Evolutionary conservation across 257 asterid genomes (phyloP), one percentile per base, ranked within the genome.

Genomic region (Striga asiatica): DNA sequence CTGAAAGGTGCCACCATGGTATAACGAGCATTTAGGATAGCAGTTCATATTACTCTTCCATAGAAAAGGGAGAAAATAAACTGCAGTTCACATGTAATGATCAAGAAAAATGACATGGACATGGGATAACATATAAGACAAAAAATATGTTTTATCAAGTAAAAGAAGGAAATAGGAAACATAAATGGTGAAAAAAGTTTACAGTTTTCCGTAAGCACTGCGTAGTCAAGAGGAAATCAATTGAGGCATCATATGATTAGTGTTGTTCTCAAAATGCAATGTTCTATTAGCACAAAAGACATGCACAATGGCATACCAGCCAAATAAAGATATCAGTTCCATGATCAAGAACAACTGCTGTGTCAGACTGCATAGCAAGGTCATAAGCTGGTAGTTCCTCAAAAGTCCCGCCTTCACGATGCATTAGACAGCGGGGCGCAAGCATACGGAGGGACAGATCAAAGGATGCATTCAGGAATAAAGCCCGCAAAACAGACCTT

Each of bases 311-410:
- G 21, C 80, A 29, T 77, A 89, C 97, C 98, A 91, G 75, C 98
- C 98, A 91, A 75, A 91, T 82, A 77, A 91, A 91, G 75, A 91
- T 85, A 74, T 91, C 98, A 14, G 98, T 87, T 59, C 98, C 98
- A 39, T 91, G 96, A 71, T 91, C 98, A 65, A 91, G 96, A 78
- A 91, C 95, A 55, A 87, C 96, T 9, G 98, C 98, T 46, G 95
- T 81, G 75, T 87, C 98, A 55, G 98, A 84, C 66, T 91, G 98
- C 98, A 91, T 91, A 47, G 87, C 95, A 64, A 91, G 96, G 81
- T 87, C 94, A 76, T 91, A 72, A 28, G 98, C 95, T 4, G 96
- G 98, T 23, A 89, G 78, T 68, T 89, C 98, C 79, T 86, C 98
- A 70, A 89, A 89, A 14, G 96, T 89, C 37, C 98, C 96, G 70